A percentile compares a stretch with the other conserved stretches of the same genome.
Evolutionary conservation across 768 basidiomycete genomes (phyloP).

Genomic region (Macrolepiota dolichaula): DNA sequence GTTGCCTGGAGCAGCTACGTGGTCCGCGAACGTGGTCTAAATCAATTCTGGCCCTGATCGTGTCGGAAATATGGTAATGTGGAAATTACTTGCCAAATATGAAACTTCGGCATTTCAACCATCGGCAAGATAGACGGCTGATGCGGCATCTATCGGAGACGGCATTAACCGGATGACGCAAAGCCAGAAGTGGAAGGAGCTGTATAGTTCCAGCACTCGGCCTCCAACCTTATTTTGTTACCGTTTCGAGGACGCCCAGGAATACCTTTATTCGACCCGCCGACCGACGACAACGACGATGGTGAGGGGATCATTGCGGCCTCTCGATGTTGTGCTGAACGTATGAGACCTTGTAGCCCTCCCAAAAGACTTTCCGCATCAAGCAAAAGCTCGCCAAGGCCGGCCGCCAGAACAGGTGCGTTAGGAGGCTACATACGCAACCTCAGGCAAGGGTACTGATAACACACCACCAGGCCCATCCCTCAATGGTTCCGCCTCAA

Average conservation of each 20-base stretch:
- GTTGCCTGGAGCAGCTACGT: not conserved
- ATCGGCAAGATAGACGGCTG: not conserved
- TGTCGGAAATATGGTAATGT: not conserved
- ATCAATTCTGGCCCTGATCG: not conserved
- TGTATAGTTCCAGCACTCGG: conserved; percentile 32
- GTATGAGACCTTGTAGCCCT: conserved; percentile 61
- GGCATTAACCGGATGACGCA: not conserved
- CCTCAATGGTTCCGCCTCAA: conserved; percentile 99
- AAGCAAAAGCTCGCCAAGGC: conserved; percentile 98
- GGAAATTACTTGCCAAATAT: not conserved
- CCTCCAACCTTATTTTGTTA: conserved; percentile 30
- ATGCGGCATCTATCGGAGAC: not conserved
- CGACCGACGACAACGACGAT: conserved; percentile 41
- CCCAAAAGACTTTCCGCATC: conserved; percentile 97
- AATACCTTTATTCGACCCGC: conserved; percentile 23
- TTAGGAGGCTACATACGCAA: conserved; percentile 5
- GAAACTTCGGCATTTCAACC: not conserved
- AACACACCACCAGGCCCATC: conserved; percentile 64
- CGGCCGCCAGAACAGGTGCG: conserved; percentile 89
- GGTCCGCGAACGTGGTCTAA: not conserved
- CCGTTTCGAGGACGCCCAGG: conserved; percentile 17
- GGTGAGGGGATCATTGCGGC: conserved; percentile 31
- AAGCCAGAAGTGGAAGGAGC: conserved; percentile 17
- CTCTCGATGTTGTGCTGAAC: conserved; percentile 8
- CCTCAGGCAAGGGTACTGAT: not conserved